Base-by-base conservation (phyloP, 192 early-diverging fungal genomes). In the Spinellus fusiger region DNA sequence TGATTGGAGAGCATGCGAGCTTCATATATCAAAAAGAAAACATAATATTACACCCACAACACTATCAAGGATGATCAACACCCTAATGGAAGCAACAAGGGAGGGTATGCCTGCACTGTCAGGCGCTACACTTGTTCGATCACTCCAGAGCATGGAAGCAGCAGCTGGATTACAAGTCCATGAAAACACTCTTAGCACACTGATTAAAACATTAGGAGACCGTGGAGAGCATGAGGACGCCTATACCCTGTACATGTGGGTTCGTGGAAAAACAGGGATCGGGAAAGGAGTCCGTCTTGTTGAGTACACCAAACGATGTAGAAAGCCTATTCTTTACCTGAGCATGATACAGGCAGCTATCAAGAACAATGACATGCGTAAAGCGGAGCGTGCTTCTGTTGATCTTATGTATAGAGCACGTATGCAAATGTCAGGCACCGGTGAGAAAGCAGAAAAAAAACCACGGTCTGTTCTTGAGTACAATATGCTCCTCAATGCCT, bases 401-500 rank as follows among this genome's bases (percentile, higher is more conserved):
- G 54, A 66, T 23, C 46, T 55, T 22, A 26, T 58, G 18, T 66
- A 66, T 38, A 26, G 64, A 50, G 54, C 25, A 26, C 52, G 10
- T 23, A 34, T 37, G 18, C 37, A 22, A n/a, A 22, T 22, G 2
- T 12, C 49, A 51, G 49, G 27, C 10, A 12, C 40, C 13, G 10
- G 10, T 44, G 40, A 18, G 18, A 3, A 10, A n/a, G 40, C 40
- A 10, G 31, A 23, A 15, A 63, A 54, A 23, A 34, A 32, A 20
- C n/a, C 20, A 26, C 29, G 27, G 2, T 20, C 23, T 9, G 32
- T 67, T 13, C 31, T 20, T 13, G 22, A 33, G 4, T 67, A 53
- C 35, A 67, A 67, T 22, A 49, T 60, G n/a, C 31, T 67, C 5
- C 34, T 67, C 20, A 61, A 67, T n/a, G 49, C 33, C 12, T 67